These are phyloP conservation scores for Botrytis fragariae DNA, from an alignment of 2,329 filamentous ascomycete genomes.

Conservation along the genomic window DNA sequence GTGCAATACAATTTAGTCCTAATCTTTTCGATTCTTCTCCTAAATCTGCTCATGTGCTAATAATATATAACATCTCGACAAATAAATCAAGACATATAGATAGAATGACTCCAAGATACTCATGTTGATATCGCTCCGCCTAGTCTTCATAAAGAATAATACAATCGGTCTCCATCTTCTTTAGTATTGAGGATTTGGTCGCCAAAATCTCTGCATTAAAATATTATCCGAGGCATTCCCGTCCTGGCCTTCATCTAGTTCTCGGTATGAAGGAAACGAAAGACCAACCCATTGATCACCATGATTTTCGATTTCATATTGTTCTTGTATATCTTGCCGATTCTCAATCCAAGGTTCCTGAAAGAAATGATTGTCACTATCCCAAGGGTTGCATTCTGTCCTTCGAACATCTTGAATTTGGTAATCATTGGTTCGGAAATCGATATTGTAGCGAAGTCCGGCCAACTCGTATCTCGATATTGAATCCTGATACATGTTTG, in stretches of 20 bases:
- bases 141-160: not conserved
- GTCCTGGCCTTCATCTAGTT: not conserved
- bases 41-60: not conserved
- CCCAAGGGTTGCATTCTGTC: not conserved
- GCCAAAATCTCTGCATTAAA: constrained; percentile 25
- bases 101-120: not conserved
- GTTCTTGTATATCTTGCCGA: not conserved
- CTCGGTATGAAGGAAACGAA: not conserved
- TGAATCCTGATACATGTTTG: not conserved
- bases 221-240: not conserved
- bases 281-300: not conserved
- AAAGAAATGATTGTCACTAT: not conserved
- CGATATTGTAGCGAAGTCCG: not conserved
- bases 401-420: not conserved
- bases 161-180: not conserved
- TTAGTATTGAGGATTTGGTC: constrained; percentile 26
- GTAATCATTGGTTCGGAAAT: not conserved
- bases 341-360: not conserved
- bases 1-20: not conserved
- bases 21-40: not conserved
- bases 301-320: not conserved
- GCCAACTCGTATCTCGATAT: not conserved
- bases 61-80: not conserved
- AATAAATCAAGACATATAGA: not conserved
- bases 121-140: not conserved